A percentile compares a stretch with the other conserved stretches of the same genome.
phyloP scores from a whole-genome alignment of 352 stramenopile genomes.

The Pythium plurisporium region DNA sequence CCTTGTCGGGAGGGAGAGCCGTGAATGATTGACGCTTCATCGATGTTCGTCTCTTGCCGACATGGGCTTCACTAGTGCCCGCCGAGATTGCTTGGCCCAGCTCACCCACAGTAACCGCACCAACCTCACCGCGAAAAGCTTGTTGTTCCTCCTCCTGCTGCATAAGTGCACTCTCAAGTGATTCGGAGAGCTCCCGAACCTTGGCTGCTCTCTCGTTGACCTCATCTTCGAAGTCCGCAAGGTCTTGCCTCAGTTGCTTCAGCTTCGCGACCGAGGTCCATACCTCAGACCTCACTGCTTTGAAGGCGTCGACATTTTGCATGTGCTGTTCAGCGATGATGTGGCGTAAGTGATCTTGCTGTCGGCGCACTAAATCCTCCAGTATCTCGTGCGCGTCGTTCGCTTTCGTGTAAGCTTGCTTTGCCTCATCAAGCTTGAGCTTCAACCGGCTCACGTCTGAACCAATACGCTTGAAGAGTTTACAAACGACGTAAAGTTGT shows the following conservation, averaged over 20 bases:
- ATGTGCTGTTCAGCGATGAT: slow-evolving; percentile 27
- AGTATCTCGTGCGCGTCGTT: slow-evolving; percentile 27
- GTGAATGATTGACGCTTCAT: not conserved
- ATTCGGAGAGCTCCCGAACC: not conserved
- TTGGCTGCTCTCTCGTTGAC: slow-evolving; percentile 8
- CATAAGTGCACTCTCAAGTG: not conserved
- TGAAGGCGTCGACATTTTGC: slow-evolving; percentile 15
- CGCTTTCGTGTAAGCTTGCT: slow-evolving; percentile 23
- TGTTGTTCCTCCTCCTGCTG: no score
- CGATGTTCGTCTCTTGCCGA: not conserved
- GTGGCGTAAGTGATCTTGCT: slow-evolving; percentile 31
- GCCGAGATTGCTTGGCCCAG: no score
- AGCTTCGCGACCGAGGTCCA: slow-evolving; percentile 37
- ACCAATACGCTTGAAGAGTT: slow-evolving; percentile 49
- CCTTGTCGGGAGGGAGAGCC: not conserved
- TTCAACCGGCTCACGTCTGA: slow-evolving; percentile 24
- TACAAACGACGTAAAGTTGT: slow-evolving; percentile 40
- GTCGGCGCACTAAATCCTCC: slow-evolving; percentile 32
- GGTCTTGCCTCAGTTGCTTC: slow-evolving; percentile 38
- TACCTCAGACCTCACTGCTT: slow-evolving; percentile 17
- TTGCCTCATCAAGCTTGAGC: slow-evolving; percentile 17
- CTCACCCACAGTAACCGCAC: no score
- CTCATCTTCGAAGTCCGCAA: slow-evolving; percentile 32
- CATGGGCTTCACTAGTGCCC: not conserved
- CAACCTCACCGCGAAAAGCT: no score